Conservation (phyloP, 148 eudicot species). For the Beta vulgaris region DNA sequence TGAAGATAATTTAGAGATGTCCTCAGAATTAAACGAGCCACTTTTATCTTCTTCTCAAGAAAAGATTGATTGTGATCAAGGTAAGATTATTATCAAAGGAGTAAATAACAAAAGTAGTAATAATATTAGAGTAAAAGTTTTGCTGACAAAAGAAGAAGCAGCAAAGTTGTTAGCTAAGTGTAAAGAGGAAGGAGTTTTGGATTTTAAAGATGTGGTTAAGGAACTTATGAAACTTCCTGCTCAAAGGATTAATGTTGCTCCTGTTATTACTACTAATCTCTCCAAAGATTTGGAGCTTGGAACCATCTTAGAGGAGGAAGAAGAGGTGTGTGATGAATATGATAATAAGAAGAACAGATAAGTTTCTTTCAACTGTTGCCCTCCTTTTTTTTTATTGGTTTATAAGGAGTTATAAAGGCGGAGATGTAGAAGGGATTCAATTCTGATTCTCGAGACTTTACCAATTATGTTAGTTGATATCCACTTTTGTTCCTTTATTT, state of each 20-base stretch:
- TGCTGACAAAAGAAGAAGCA: slow-evolving; percentile 59
- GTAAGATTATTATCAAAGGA: background rate
- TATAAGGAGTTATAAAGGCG: background rate
- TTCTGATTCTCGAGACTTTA: background rate
- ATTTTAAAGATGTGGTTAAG: slow-evolving; percentile 41
- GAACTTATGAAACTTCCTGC: slow-evolving; percentile 42
- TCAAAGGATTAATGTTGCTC: slow-evolving; percentile 29
- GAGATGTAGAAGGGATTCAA: background rate
- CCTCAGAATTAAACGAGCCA: slow-evolving; percentile 7
- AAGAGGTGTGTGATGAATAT: background rate
- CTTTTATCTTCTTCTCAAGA: slow-evolving; percentile 4
- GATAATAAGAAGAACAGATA: background rate
- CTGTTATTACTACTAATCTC: background rate
- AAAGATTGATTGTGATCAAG: background rate
- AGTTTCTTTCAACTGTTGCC: background rate
- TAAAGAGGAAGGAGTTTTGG: slow-evolving; percentile 39
- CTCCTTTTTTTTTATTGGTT: background rate
- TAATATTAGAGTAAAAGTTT: slow-evolving; percentile 36
- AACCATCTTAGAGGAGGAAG: slow-evolving; percentile 24
- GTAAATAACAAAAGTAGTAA: background rate
- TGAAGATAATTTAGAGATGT: background rate
- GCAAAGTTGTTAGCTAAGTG: slow-evolving; percentile 36
- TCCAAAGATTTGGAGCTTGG: background rate
- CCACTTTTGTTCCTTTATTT: background rate
- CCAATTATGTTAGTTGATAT: background rate